A percentile compares a stretch with the other conserved stretches of the same genome.
phyloP scores from a whole-genome alignment of 345 rosid species.

The Rubroshorea leprosula region DNA sequence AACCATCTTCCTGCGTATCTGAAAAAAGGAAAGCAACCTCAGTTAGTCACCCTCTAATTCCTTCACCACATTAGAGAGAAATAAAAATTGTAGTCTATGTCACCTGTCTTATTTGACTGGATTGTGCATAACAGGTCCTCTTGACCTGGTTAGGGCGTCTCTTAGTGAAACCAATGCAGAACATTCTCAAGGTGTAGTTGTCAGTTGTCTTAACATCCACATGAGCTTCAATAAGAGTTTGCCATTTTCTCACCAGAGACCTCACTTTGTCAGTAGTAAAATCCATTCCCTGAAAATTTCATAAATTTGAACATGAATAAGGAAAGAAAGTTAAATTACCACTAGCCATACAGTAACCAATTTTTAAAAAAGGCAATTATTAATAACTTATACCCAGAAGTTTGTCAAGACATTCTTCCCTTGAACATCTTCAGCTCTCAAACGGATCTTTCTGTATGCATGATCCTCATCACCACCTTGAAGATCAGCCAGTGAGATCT shows the following conservation, averaged over 20 bases:
- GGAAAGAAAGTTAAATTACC: not conserved
- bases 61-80: too few species aligned
- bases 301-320: not conserved
- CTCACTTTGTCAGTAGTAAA: slow-evolving; percentile 92
- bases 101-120: slow-evolving; percentile 91
- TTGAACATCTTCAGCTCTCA: slow-evolving; percentile 96
- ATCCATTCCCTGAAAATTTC: slow-evolving; percentile 69
- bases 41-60: too few species aligned
- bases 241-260: slow-evolving; percentile 95
- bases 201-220: slow-evolving; percentile 99
- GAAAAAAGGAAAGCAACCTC: not conserved
- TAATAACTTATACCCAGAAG: slow-evolving; percentile 68
- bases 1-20: slow-evolving; percentile 93
- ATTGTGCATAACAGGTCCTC: slow-evolving; percentile 91
- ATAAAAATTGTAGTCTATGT: not conserved
- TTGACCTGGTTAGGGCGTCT: slow-evolving; percentile 92
- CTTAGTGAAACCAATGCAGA: slow-evolving; percentile 91
- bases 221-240: slow-evolving; percentile 81
- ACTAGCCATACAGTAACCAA: not conserved
- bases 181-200: slow-evolving; percentile 73
- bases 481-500: slow-evolving; percentile 85
- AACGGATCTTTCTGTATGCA: slow-evolving; percentile 79
- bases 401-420: slow-evolving; percentile 81
- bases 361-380: not conserved
- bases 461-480: slow-evolving; percentile 76